phyloP scores from a whole-genome alignment of 1,284 basidiomycete species.

The Irpex sp. region DNA sequence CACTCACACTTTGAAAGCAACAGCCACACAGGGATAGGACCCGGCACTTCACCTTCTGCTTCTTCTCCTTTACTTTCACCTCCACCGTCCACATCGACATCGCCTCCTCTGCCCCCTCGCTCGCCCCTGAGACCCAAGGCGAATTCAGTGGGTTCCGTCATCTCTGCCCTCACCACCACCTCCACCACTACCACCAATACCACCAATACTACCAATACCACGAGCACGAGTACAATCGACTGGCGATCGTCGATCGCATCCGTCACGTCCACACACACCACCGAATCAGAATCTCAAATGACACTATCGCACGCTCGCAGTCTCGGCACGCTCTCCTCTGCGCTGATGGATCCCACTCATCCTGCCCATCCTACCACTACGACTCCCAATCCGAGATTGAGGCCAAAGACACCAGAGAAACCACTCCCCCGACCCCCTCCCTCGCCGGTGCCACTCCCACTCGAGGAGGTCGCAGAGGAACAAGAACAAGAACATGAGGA shows the following conservation, averaged over 20 bases:
- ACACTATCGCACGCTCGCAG: constrained; percentile 24
- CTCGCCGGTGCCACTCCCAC: constrained; percentile 10
- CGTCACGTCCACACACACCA: not conserved
- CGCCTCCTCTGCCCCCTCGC: constrained; percentile 28
- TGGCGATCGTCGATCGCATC: constrained; percentile 7
- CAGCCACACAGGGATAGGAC: constrained; percentile 3
- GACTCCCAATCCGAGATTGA: constrained; percentile 4
- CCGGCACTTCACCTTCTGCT: constrained; percentile 19
- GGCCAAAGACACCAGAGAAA: constrained; percentile 25
- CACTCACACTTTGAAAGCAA: constrained; percentile 2
- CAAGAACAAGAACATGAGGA: not conserved
- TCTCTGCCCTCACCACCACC: too few species aligned
- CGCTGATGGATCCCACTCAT: constrained; percentile 19
- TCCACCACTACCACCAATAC: too few species aligned
- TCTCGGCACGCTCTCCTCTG: constrained; percentile 24
- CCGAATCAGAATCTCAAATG: not conserved
- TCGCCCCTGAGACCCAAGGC: constrained; percentile 23
- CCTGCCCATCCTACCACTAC: too few species aligned
- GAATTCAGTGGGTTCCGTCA: not conserved
- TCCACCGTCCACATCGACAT: constrained; percentile 15
- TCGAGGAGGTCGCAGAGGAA: constrained; percentile 2
- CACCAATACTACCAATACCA: too few species aligned
- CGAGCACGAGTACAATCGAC: not conserved
- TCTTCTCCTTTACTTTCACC: not conserved
- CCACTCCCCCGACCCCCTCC: constrained; percentile 27